Evolutionary conservation across 805 yeast species (phyloP).

Genomic region (Ogataea allantospora): DNA sequence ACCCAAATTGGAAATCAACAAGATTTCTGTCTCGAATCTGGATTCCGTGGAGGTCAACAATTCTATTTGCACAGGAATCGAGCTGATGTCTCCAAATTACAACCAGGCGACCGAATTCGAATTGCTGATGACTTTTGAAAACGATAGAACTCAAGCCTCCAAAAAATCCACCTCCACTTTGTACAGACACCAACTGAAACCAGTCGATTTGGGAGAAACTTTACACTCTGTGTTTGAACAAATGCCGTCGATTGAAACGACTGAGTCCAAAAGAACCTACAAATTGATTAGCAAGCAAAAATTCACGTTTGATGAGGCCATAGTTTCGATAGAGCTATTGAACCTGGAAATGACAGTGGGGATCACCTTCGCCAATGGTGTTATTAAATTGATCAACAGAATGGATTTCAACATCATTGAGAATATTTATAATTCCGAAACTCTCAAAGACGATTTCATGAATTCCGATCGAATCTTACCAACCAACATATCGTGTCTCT

Average conservation of each 20-base stretch:
- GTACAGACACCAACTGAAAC: constrained; percentile 28
- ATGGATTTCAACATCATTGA: constrained; percentile 25
- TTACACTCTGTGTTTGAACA: constrained; percentile 27
- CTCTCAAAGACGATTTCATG: constrained; percentile 1
- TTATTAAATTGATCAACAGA: constrained; percentile 45
- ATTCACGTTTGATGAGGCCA: constrained; percentile 27
- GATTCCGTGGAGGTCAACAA: constrained; percentile 32
- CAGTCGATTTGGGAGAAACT: constrained; percentile 9
- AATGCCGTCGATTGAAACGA: constrained; percentile 18
- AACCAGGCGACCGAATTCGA: constrained; percentile 44
- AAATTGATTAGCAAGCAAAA: constrained; percentile 23
- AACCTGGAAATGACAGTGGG: constrained; percentile 41
- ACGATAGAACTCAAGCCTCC: constrained; percentile 14
- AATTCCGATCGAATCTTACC: constrained; percentile 28
- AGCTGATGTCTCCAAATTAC: constrained; percentile 45
- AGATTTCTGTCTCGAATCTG: constrained; percentile 29
- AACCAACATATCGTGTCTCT: constrained; percentile 38
- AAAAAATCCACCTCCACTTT: constrained; percentile 24
- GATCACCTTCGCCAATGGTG: constrained; percentile 43
- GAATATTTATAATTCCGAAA: constrained; percentile 17
- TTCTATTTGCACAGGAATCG: constrained; percentile 34
- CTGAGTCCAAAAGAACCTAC: constrained; percentile 11
- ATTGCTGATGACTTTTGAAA: constrained; percentile 43
- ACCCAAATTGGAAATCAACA: constrained; percentile 41
- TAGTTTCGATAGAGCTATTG: constrained; percentile 32